Evolutionary conservation across 208 protist genomes (phyloP).

Genomic region (Leishmania martiniquensis): DNA sequence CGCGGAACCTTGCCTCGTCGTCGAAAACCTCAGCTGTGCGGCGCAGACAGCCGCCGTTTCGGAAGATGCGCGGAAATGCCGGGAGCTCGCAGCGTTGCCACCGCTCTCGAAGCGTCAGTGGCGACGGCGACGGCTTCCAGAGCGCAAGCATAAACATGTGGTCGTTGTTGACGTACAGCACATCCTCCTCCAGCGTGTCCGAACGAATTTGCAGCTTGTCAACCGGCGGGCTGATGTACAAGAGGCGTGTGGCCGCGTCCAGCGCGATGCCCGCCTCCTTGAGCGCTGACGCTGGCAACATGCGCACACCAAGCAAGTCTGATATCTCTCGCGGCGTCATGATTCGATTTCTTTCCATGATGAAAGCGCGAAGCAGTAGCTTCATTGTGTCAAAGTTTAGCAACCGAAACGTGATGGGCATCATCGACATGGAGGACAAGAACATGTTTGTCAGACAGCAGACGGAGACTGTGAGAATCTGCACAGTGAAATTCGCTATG

Average conservation of each 20-base stretch:
- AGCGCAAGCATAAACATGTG: slow-evolving; percentile 72
- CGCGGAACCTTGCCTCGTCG: slow-evolving; percentile 31
- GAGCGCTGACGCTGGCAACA: slow-evolving; percentile 37
- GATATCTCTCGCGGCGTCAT: slow-evolving; percentile 69
- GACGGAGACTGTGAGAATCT: slow-evolving; percentile 66
- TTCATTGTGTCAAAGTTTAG: slow-evolving; percentile 75
- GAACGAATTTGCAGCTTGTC: slow-evolving; percentile 58
- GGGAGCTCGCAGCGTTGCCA: slow-evolving; percentile 54
- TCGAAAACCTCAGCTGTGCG: slow-evolving; percentile 8
- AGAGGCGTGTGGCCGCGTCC: slow-evolving; percentile 42
- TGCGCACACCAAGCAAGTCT: slow-evolving; percentile 54
- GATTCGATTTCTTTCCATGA: slow-evolving; percentile 35
- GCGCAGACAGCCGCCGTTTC: slow-evolving; percentile 17
- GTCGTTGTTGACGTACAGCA: slow-evolving; percentile 67
- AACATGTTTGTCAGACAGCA: slow-evolving; percentile 72
- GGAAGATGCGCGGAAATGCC: slow-evolving; percentile 24
- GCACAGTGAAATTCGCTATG: slow-evolving; percentile 67
- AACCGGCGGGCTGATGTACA: slow-evolving; percentile 73
- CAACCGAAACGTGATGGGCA: slow-evolving; percentile 73
- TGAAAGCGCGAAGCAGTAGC: slow-evolving; percentile 57
- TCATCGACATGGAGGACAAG: slow-evolving; percentile 66
- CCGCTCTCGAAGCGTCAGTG: slow-evolving; percentile 51
- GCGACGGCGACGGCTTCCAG: slow-evolving; percentile 54
- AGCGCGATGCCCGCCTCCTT: slow-evolving; percentile 18
- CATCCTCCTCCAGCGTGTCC: slow-evolving; percentile 58